Percentiles rank a stretch among this genome's conserved stretches.
Evolutionary conservation across 371 early-diverging fungal genomes (phyloP).

Genomic region (Mortierella sp.): DNA sequence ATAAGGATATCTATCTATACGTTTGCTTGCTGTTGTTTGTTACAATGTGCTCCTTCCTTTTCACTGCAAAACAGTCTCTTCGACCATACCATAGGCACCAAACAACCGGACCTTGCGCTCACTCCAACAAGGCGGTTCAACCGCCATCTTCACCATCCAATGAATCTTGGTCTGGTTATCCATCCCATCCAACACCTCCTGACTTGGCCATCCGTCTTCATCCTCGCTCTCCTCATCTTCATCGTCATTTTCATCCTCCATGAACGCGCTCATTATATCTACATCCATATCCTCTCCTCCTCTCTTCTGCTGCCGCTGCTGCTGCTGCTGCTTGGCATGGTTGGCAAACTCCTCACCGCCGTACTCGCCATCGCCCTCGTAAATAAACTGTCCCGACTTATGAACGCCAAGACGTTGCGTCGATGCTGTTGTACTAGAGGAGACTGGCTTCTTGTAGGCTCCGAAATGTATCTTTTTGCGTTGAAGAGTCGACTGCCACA

Average conservation of each 20-base stretch:
- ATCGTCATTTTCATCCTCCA: not conserved
- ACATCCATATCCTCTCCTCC: not conserved
- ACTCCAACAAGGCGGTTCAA: conserved; percentile 39
- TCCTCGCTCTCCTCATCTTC: not conserved
- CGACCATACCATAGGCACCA: conserved; percentile 38
- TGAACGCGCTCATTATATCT: not conserved
- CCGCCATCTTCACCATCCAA: conserved; percentile 43
- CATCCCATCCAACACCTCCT: conserved; percentile 20
- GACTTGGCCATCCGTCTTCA: conserved; percentile 22
- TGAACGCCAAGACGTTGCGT: too few species aligned
- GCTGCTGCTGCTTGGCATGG: not conserved
- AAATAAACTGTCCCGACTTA: not conserved
- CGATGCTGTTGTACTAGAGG: not conserved
- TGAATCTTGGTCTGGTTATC: conserved; percentile 23
- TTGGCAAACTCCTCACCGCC: not conserved
- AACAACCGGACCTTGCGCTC: conserved; percentile 51
- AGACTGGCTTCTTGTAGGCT: not conserved
- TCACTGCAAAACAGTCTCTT: conserved; percentile 39
- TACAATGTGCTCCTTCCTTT: too few species aligned
- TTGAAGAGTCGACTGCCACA: conserved; percentile 51
- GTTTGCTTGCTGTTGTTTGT: too few species aligned
- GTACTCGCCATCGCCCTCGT: not conserved
- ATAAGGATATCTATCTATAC: not conserved
- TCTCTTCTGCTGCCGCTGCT: not conserved
- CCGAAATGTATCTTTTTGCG: conserved; percentile 7